phyloP scores from a whole-genome alignment of 805 yeast genomes.

The Dipodascus albidus region DNA sequence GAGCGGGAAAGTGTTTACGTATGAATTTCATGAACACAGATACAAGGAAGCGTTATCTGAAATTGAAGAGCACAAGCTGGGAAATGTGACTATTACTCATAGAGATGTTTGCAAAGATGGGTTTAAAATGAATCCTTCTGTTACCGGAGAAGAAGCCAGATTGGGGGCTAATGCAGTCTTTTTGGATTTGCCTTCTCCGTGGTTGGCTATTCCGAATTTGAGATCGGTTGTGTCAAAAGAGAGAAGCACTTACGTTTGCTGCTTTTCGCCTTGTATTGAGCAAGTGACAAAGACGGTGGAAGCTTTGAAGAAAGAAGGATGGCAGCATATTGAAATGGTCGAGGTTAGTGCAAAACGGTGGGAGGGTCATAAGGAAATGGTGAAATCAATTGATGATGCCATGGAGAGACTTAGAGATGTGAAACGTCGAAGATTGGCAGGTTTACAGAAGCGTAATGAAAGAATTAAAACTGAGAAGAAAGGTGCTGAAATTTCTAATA shows the following conservation, averaged over 20 bases:
- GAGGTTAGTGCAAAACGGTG: conserved; percentile 76
- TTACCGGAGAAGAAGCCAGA: conserved; percentile 30
- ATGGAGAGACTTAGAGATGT: conserved; percentile 71
- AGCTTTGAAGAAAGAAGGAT: conserved; percentile 61
- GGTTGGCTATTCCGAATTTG: conserved; percentile 84
- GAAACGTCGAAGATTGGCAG: conserved; percentile 52
- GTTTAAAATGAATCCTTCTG: conserved; percentile 28
- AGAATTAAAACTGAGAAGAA: conserved; percentile 10
- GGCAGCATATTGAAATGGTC: conserved; percentile 84
- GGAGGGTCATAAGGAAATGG: conserved; percentile 88
- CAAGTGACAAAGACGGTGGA: conserved; percentile 85
- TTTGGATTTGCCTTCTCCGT: conserved; percentile 91
- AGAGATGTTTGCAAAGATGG: conserved; percentile 90
- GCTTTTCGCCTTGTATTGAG: conserved; percentile 96
- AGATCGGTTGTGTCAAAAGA: conserved; percentile 42
- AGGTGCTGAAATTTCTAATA: background rate
- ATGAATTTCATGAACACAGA: conserved; percentile 84
- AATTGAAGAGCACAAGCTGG: conserved; percentile 60
- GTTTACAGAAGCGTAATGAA: conserved; percentile 22
- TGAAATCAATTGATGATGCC: conserved; percentile 69
- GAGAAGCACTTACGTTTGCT: conserved; percentile 63
- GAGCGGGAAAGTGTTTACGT: conserved; percentile 62
- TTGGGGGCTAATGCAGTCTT: conserved; percentile 67
- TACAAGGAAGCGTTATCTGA: conserved; percentile 69
- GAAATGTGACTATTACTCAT: conserved; percentile 61